These are phyloP conservation scores for Herpetospermum pedunculosum DNA, from an alignment of 306 rosid species.

Conservation along the genomic window DNA sequence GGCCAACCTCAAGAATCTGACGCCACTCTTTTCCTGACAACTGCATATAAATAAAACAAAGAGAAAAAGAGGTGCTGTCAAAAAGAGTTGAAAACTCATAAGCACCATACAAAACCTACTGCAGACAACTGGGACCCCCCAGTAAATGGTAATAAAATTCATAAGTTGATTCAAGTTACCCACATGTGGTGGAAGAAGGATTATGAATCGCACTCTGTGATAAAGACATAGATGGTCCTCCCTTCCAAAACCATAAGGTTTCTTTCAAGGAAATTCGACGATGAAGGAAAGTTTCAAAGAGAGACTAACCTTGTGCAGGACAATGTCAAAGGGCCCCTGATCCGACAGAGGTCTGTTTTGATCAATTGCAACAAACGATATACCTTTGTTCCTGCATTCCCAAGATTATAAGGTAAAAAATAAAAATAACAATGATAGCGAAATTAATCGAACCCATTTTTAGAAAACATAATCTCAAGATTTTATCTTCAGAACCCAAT, in stretches of 20 bases:
- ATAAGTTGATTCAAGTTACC: background rate
- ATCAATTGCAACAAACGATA: conserved; percentile 70
- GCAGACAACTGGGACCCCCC: background rate
- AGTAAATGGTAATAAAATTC: background rate
- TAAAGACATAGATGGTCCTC: background rate
- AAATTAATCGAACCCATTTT: background rate
- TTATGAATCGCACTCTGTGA: background rate
- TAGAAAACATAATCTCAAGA: background rate
- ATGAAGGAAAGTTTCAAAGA: background rate
- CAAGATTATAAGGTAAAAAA: background rate
- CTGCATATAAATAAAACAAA: conserved; percentile 32
- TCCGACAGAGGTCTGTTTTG: conserved; percentile 57
- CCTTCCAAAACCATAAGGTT: background rate
- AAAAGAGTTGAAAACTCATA: conserved; percentile 1
- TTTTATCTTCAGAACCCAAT: background rate
- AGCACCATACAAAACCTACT: background rate
- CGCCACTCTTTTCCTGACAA: conserved; percentile 84
- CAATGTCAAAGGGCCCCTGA: conserved; percentile 86
- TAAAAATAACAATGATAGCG: background rate
- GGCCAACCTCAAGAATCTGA: conserved; percentile 80
- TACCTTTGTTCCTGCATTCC: conserved; percentile 69
- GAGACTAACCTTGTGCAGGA: conserved; percentile 62
- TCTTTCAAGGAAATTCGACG: background rate
- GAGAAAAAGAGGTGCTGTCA: conserved; percentile 10
- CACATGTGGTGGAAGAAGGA: background rate